Percentiles rank a stretch among this genome's conserved stretches.
Conservation (phyloP, 208 protist genomes). For the Leishmania aethiopica region DNA sequence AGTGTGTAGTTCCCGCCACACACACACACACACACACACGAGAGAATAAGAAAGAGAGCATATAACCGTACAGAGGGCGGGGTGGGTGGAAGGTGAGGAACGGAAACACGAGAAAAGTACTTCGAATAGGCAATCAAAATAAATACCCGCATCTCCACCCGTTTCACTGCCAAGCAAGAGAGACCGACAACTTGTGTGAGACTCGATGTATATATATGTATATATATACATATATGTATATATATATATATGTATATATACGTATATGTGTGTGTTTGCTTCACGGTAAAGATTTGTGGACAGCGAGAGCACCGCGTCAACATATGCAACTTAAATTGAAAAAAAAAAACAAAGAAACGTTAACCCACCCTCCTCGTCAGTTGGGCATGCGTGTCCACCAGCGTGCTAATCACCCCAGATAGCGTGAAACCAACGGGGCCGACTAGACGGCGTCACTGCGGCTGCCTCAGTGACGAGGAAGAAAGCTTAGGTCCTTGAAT, state of each 20-base stretch:
- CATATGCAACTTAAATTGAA: background rate
- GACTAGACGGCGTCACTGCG: background rate
- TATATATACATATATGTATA: background rate
- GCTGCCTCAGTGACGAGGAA: background rate
- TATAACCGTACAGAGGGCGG: background rate
- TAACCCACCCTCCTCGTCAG: background rate
- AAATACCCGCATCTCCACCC: background rate
- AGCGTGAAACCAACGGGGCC: background rate
- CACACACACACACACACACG: background rate
- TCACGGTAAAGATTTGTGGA: background rate
- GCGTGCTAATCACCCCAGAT: background rate
- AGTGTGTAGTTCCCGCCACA: background rate
- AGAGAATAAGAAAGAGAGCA: background rate
- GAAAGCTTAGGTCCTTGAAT: slow-evolving; percentile 4
- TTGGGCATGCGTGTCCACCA: background rate
- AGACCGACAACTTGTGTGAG: background rate
- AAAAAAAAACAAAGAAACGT: background rate
- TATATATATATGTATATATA: background rate
- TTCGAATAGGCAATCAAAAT: background rate
- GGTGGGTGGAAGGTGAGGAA: background rate
- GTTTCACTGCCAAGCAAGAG: background rate
- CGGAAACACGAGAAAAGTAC: background rate
- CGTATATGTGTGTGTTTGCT: background rate
- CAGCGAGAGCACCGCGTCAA: background rate
- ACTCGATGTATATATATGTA: background rate